Evolutionary conservation across 1,284 basidiomycete species (phyloP).

Genomic region (Cerioporus squamosus): DNA sequence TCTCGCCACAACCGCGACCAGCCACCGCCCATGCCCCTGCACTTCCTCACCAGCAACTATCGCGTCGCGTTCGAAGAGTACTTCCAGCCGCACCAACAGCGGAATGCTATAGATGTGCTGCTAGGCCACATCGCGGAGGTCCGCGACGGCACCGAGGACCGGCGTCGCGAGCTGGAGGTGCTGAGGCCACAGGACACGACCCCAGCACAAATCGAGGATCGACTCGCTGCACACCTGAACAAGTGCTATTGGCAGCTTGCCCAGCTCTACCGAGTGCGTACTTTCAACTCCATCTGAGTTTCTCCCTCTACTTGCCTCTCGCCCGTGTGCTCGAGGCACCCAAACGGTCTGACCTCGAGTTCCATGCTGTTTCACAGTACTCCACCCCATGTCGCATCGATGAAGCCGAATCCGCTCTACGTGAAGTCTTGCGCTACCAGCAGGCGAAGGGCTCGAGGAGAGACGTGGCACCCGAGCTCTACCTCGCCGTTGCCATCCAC

Average conservation of each 20-base stretch:
- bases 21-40: constrained; percentile 24
- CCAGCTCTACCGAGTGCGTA: constrained; percentile 28
- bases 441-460: constrained; percentile 15
- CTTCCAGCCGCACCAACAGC: constrained; percentile 23
- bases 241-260: constrained; percentile 33
- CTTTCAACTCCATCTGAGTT: neutral
- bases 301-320: constrained; percentile 6
- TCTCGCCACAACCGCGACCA: neutral
- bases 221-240: constrained; percentile 26
- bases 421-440: constrained; percentile 19
- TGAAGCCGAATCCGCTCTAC: constrained; percentile 27
- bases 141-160: constrained; percentile 27
- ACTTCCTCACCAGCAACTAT: constrained; percentile 28
- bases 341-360: constrained; percentile 13
- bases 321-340: constrained; percentile 5
- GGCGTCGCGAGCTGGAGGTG: constrained; percentile 27
- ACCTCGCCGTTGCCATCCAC: constrained; percentile 23
- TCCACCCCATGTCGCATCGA: constrained; percentile 24
- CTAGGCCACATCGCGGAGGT: constrained; percentile 27
- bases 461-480: constrained; percentile 19
- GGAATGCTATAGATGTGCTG: constrained; percentile 25
- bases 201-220: constrained; percentile 20
- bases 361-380: constrained; percentile 15
- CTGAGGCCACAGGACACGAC: constrained; percentile 25
- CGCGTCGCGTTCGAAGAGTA: constrained; percentile 28